phyloP scores from a whole-genome alignment of 768 basidiomycete genomes.

The Leccinum disarticulatum region DNA sequence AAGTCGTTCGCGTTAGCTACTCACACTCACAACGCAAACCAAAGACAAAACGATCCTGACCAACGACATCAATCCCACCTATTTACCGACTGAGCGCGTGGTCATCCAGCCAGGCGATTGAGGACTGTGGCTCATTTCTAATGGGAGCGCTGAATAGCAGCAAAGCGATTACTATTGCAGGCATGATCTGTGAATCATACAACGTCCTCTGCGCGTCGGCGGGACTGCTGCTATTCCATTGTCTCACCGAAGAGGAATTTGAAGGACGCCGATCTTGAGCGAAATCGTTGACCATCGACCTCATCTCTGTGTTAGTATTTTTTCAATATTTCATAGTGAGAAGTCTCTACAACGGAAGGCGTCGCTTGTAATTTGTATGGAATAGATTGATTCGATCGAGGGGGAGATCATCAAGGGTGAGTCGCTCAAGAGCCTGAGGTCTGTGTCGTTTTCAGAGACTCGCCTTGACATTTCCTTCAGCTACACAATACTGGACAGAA shows the following conservation, averaged over 20 bases:
- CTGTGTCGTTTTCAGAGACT: background rate
- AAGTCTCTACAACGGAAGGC: background rate
- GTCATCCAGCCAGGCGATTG: slow-evolving; percentile 58
- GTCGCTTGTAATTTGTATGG: background rate
- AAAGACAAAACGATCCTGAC: no score
- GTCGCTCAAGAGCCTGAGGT: background rate
- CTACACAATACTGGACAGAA: slow-evolving; percentile 78
- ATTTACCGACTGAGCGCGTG: slow-evolving; percentile 31
- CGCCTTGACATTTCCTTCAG: slow-evolving; percentile 32
- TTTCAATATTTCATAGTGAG: slow-evolving; percentile 79
- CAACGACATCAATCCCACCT: no score
- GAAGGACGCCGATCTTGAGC: slow-evolving; percentile 69
- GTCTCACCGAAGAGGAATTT: slow-evolving; percentile 76
- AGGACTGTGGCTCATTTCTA: background rate
- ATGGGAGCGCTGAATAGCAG: slow-evolving; percentile 4
- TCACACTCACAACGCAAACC: no score
- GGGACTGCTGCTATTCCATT: slow-evolving; percentile 82
- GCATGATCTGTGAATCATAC: slow-evolving; percentile 72
- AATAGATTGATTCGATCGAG: slow-evolving; percentile 64
- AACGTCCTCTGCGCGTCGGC: slow-evolving; percentile 67
- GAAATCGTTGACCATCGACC: slow-evolving; percentile 86
- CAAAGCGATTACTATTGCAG: slow-evolving; percentile 54
- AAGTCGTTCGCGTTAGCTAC: no score
- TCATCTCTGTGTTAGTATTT: slow-evolving; percentile 60
- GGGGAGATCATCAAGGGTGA: slow-evolving; percentile 66